A percentile compares a stretch with the other conserved stretches of the same genome.
These are phyloP conservation scores for Orbilia javanica DNA, from an alignment of 2,329 filamentous ascomycete genomes.

Conservation along the genomic window DNA sequence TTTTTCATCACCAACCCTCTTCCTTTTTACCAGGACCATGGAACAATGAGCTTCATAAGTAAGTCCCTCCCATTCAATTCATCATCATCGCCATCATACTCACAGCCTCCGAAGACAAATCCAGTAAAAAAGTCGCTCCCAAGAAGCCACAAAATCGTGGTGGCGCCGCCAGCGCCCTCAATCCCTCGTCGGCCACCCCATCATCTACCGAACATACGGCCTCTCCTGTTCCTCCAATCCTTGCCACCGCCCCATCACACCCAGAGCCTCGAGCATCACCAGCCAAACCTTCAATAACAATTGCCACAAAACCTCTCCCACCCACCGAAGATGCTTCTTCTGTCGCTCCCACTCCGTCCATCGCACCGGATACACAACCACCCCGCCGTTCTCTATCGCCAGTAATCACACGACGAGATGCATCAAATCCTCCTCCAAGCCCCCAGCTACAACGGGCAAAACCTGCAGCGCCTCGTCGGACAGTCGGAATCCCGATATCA, in stretches of 20 bases:
- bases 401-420: constrained; percentile 34
- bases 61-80: background rate
- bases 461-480: constrained; percentile 1
- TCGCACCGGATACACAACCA: constrained; percentile 22
- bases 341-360: background rate
- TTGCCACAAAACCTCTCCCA: constrained; percentile 43
- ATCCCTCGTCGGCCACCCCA: constrained; percentile 33
- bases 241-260: constrained; percentile 10
- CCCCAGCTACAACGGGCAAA: constrained; percentile 42
- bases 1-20: background rate
- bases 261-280: constrained; percentile 39
- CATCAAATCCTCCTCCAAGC: constrained; percentile 35
- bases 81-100: background rate
- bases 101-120: constrained; percentile 38
- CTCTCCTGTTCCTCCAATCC: constrained; percentile 41
- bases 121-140: constrained; percentile 51
- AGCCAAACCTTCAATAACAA: constrained; percentile 30
- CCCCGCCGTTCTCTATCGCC: constrained; percentile 31
- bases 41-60: constrained; percentile 58
- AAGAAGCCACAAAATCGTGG: constrained; percentile 56
- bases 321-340: constrained; percentile 14
- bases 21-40: background rate
- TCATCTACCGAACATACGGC: constrained; percentile 55
- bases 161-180: constrained; percentile 7
- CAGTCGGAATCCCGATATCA: constrained; percentile 42